Percentiles rank a stretch among this genome's conserved stretches.
phyloP scores from a whole-genome alignment of 2,329 filamentous ascomycete species.

The Metarhizium album region DNA sequence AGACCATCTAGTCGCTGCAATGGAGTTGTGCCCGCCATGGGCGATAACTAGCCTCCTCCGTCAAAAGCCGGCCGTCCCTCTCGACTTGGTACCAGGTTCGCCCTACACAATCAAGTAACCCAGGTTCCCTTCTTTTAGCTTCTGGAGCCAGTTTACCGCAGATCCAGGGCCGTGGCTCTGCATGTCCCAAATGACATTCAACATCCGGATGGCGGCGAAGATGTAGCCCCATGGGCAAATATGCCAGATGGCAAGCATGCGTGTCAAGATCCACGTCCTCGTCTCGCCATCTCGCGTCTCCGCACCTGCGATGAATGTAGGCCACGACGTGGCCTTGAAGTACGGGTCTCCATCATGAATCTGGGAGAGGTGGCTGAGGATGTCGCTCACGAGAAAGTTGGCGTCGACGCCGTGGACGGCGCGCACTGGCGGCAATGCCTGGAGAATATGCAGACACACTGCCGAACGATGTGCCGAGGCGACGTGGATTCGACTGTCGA shows the following conservation, averaged over 20 bases:
- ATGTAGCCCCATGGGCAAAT: slow-evolving; percentile 41
- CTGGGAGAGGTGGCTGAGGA: slow-evolving; percentile 37
- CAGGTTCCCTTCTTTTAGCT: slow-evolving; percentile 31
- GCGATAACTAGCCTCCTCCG: too few species aligned
- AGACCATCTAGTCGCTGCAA: background rate
- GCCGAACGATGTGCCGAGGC: slow-evolving; percentile 36
- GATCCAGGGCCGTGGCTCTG: slow-evolving; percentile 22
- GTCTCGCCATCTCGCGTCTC: slow-evolving; percentile 37
- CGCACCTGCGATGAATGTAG: slow-evolving; percentile 46
- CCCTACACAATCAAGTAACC: slow-evolving; percentile 35
- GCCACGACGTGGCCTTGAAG: slow-evolving; percentile 52
- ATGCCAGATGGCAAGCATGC: slow-evolving; percentile 32
- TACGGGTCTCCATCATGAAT: slow-evolving; percentile 38
- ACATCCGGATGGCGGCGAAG: slow-evolving; percentile 37
- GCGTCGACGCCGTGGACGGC: slow-evolving; percentile 28
- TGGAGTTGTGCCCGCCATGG: background rate
- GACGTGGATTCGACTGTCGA: slow-evolving; percentile 31
- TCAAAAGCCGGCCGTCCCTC: background rate
- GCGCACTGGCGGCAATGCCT: slow-evolving; percentile 28
- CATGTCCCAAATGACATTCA: slow-evolving; percentile 35
- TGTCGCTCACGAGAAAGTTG: slow-evolving; percentile 35
- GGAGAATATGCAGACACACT: slow-evolving; percentile 35
- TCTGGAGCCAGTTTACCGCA: slow-evolving; percentile 29
- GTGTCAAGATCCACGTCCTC: slow-evolving; percentile 40
- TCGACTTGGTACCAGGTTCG: background rate